Base-by-base conservation (phyloP, 2,329 filamentous ascomycete genomes). In the Aspergillus sp. region DNA sequence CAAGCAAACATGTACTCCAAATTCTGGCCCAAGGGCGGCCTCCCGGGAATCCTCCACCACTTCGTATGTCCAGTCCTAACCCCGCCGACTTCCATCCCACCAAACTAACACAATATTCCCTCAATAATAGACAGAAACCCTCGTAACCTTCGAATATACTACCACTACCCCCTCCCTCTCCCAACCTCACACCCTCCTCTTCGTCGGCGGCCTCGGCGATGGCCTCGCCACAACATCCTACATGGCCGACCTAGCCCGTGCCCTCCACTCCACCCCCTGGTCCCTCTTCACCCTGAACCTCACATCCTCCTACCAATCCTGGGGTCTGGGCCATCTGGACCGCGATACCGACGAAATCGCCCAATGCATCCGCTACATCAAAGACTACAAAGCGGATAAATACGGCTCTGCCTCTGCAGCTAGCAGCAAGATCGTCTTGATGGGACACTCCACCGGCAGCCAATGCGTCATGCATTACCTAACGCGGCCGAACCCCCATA, bases 391-490 rank as follows among this genome's bases (percentile, higher is more conserved):
- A 58, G 60, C 63, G 8, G 61, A 63, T 2, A 59, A 64, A 23
- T 66, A 64, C 42, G 64, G 63, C 4, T 17, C 19, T 13, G 32
- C 32, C 32, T 13, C 10, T 15, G 17, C 8, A 23, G 10, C 10
- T 3, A 32, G 7, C 23, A 79, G 78, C 1, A 86, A 85, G 51
- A 73, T 90, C 7, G 83, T 88, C 13, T 71, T 90, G 3, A 86
- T 90, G 83, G 88, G 88, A 2, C 86, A 89, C 66, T 87, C 84
- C 4, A 90, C 88, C 0, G 88, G 88, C 0, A 88, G 41, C 63
- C 88, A 90, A 72, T 88, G 89, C 69, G 81, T 86, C 6, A 81
- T 90, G 78, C 84, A 88, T 65, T 90, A 90, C 64, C 71, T 88
- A 0, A 77, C 74, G 56, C 75, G 75, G 2, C 72, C 77, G 3